Conservation (phyloP, 169 alveolate species). For the Plasmodium gaboni region DNA sequence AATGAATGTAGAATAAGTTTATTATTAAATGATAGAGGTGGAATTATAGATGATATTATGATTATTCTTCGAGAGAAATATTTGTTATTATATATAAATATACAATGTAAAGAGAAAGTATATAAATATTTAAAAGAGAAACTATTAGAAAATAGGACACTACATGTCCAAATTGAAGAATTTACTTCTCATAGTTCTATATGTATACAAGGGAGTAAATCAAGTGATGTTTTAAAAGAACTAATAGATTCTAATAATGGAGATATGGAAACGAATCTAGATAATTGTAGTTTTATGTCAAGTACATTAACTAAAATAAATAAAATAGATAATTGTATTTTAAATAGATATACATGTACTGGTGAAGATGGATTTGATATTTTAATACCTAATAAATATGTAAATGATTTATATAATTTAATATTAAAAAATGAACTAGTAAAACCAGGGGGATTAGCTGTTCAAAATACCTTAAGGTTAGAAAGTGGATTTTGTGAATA, state of each 20-base stretch:
- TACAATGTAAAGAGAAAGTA: constrained; percentile 71
- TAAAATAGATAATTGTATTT: constrained; percentile 23
- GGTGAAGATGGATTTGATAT: constrained; percentile 77
- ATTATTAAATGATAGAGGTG: constrained; percentile 64
- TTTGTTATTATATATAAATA: constrained; percentile 61
- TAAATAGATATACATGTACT: constrained; percentile 76
- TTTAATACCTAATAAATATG: constrained; percentile 60
- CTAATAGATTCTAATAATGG: background rate
- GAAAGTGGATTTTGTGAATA: constrained; percentile 77
- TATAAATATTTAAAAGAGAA: constrained; percentile 53
- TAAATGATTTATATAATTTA: constrained; percentile 35
- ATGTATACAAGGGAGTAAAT: constrained; percentile 71
- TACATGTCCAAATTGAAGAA: constrained; percentile 67
- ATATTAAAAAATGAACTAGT: constrained; percentile 55
- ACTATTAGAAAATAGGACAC: constrained; percentile 42
- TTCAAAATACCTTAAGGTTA: constrained; percentile 66
- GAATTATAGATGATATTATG: constrained; percentile 65
- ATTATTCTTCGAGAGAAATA: constrained; percentile 54
- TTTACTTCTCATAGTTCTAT: constrained; percentile 65
- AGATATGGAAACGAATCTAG: constrained; percentile 23
- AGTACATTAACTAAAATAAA: constrained; percentile 46
- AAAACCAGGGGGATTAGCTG: constrained; percentile 75
- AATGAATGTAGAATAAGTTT: constrained; percentile 77
- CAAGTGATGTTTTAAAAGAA: constrained; percentile 55
- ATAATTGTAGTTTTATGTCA: constrained; percentile 72